Conservation (phyloP, 2,329 filamentous ascomycete genomes). For the Shiraia sp. region DNA sequence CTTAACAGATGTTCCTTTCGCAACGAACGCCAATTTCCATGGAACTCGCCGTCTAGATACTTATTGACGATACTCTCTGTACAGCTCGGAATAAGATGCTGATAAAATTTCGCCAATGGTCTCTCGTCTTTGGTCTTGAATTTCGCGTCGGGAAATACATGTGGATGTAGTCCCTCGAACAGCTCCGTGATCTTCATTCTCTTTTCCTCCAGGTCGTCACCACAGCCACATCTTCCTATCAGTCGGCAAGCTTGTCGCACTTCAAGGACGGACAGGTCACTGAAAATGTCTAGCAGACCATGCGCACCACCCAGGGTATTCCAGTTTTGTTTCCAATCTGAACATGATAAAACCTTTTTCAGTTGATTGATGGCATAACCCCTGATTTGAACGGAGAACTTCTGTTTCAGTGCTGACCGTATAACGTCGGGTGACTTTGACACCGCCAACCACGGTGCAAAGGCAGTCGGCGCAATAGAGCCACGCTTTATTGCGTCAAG, state of each 20-base stretch:
- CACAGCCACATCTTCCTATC: slow-evolving; percentile 18
- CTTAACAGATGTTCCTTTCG: slow-evolving; percentile 10
- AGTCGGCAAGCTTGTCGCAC: slow-evolving; percentile 20
- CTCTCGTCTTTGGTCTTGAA: slow-evolving; percentile 19
- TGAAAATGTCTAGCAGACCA: slow-evolving; percentile 29
- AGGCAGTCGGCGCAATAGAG: slow-evolving; percentile 21
- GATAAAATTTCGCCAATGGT: slow-evolving; percentile 22
- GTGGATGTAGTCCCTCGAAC: slow-evolving; percentile 27
- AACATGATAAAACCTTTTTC: slow-evolving; percentile 15
- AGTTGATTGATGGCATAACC: slow-evolving; percentile 22
- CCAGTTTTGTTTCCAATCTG: slow-evolving; percentile 30
- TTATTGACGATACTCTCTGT: slow-evolving; percentile 11
- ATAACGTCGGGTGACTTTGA: slow-evolving; percentile 20
- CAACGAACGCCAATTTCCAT: slow-evolving; percentile 7
- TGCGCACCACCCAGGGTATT: slow-evolving; percentile 27
- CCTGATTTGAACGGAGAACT: slow-evolving; percentile 26
- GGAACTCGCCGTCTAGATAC: slow-evolving; percentile 3
- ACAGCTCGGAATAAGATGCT: slow-evolving; percentile 26
- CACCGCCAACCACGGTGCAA: slow-evolving; percentile 31
- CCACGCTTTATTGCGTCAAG: slow-evolving; percentile 15
- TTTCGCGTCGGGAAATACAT: slow-evolving; percentile 12
- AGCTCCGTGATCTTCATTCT: slow-evolving; percentile 21
- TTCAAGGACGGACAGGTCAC: slow-evolving; percentile 30
- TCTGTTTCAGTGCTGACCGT: slow-evolving; percentile 23
- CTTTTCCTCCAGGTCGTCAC: slow-evolving; percentile 17